Evolutionary conservation across 306 rosid genomes (phyloP).

Genomic region (Crotalaria pallida): DNA sequence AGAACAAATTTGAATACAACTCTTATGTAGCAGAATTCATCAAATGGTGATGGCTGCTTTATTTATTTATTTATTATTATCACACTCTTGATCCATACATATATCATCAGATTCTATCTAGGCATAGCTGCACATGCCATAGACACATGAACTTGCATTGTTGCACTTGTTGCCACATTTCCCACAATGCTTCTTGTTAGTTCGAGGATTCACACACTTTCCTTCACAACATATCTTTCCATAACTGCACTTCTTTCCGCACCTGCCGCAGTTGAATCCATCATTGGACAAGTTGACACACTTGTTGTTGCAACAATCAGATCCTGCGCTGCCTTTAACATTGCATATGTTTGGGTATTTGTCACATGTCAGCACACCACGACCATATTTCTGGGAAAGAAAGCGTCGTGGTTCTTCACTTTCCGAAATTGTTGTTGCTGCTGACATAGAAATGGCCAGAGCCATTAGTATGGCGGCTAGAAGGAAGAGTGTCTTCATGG

Average conservation of each 20-base stretch:
- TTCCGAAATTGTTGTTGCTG: neutral
- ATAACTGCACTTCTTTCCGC: constrained; percentile 40
- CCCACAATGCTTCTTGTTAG: constrained; percentile 35
- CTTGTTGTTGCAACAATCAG: constrained; percentile 35
- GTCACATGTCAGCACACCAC: constrained; percentile 32
- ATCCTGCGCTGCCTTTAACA: constrained; percentile 35
- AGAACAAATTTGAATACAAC: neutral
- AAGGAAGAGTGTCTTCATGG: constrained; percentile 26
- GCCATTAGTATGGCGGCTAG: constrained; percentile 40
- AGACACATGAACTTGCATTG: constrained; percentile 20
- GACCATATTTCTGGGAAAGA: constrained; percentile 13
- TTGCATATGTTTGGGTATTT: constrained; percentile 40
- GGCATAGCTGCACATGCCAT: constrained; percentile 51
- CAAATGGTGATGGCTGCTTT: neutral
- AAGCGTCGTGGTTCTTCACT: constrained; percentile 19
- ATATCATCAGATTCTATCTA: neutral
- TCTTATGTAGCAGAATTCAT: neutral
- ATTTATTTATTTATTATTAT: too few species aligned
- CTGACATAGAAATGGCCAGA: constrained; percentile 29
- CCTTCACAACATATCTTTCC: constrained; percentile 39
- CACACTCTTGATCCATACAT: neutral
- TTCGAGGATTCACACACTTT: constrained; percentile 34
- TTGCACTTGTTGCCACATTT: constrained; percentile 37
- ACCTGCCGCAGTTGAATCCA: constrained; percentile 34
- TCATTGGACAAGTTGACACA: constrained; percentile 33